Percentiles rank a stretch among this genome's conserved stretches.
phyloP scores from a whole-genome alignment of 2,329 filamentous ascomycete species.

The Penicillium aurantiogriseum region DNA sequence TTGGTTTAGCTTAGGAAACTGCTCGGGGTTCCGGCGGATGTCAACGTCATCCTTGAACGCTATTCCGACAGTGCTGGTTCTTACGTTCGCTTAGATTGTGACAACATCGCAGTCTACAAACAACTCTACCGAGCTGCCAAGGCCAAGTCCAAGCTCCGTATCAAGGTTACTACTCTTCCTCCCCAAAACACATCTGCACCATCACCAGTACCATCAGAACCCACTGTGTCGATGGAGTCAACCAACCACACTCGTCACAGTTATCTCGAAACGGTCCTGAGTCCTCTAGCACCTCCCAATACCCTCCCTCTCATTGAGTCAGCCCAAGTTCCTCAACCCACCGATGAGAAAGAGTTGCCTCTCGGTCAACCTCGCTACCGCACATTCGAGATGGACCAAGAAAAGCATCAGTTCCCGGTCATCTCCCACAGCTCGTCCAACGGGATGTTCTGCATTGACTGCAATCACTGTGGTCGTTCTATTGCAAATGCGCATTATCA shows the following conservation, averaged over 20 bases:
- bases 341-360: slow-evolving; percentile 5
- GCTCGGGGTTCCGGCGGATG: slow-evolving; percentile 63
- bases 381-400: slow-evolving; percentile 29
- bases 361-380: slow-evolving; percentile 23
- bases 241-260: slow-evolving; percentile 31
- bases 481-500: slow-evolving; percentile 87
- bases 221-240: slow-evolving; percentile 10
- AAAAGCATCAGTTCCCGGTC: slow-evolving; percentile 32
- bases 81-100: slow-evolving; percentile 75
- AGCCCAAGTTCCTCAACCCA: not conserved
- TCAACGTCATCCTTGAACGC: slow-evolving; percentile 73
- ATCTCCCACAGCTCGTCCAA: slow-evolving; percentile 35
- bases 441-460: slow-evolving; percentile 77
- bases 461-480: slow-evolving; percentile 80
- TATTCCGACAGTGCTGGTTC: slow-evolving; percentile 88
- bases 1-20: slow-evolving; percentile 64
- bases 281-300: slow-evolving; percentile 22
- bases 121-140: slow-evolving; percentile 95
- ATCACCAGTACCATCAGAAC: slow-evolving; percentile 16
- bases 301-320: slow-evolving; percentile 7
- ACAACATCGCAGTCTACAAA: slow-evolving; percentile 84
- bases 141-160: slow-evolving; percentile 94
- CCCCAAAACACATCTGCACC: slow-evolving; percentile 33
- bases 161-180: slow-evolving; percentile 68
- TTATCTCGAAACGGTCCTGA: slow-evolving; percentile 46